Evolutionary conservation across 2,329 filamentous ascomycete genomes (phyloP).

Genomic region (Fusarium sp.): DNA sequence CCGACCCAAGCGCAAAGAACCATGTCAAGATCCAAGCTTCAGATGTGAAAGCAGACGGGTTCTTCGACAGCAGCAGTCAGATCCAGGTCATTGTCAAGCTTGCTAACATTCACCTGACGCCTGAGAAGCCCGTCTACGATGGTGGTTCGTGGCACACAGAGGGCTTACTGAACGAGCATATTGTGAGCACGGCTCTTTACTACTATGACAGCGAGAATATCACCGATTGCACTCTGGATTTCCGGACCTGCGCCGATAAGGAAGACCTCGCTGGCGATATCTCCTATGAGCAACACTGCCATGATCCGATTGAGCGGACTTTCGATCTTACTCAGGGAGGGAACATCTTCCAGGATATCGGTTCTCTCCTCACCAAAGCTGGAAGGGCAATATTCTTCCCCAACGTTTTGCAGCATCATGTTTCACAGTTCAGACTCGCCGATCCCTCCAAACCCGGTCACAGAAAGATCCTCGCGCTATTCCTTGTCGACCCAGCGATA

Average conservation of each 20-base stretch:
- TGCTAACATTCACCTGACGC: conserved; percentile 6
- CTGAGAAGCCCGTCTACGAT: not conserved
- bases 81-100: conserved; percentile 9
- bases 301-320: not conserved
- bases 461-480: not conserved
- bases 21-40: not conserved
- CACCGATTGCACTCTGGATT: not conserved
- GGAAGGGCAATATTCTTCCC: not conserved
- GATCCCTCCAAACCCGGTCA: not conserved
- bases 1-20: not conserved
- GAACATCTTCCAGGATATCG: not conserved
- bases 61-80: not conserved
- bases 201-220: conserved; percentile 19
- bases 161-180: conserved; percentile 6
- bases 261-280: not conserved
- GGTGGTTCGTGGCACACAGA: conserved; percentile 17
- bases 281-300: not conserved
- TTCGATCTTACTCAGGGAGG: not conserved
- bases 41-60: not conserved
- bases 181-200: conserved; percentile 1
- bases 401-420: not conserved
- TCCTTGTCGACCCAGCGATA: not conserved
- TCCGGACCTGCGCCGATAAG: not conserved
- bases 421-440: not conserved
- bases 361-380: not conserved